A percentile compares a stretch with the other conserved stretches of the same genome.
Conservation (phyloP, 139 green algal species). For the Chlorella sorokiniana region DNA sequence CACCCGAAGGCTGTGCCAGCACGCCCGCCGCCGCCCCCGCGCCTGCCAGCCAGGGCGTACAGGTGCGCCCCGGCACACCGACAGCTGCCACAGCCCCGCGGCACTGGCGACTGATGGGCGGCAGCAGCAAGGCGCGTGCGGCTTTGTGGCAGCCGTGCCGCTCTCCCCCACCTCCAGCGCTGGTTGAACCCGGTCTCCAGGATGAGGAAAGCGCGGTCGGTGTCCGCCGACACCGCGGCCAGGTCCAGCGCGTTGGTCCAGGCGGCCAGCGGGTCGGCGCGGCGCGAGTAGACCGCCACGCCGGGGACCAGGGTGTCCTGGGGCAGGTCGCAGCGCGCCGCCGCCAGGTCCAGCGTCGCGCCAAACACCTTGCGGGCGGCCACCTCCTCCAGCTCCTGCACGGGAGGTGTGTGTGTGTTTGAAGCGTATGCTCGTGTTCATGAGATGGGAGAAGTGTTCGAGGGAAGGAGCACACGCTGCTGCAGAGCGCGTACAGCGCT, state of each 20-base stretch:
- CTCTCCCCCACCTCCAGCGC: conserved; percentile 63
- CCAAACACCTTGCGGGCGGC: conserved; percentile 69
- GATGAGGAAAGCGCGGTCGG: conserved; percentile 83
- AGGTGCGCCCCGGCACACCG: background rate
- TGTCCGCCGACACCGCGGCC: conserved; percentile 76
- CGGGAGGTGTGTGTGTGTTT: background rate
- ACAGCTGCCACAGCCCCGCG: too few relatives aligned
- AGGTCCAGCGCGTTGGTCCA: conserved; percentile 97
- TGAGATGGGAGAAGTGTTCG: too few relatives aligned
- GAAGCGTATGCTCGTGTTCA: background rate
- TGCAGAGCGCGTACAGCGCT: too few relatives aligned
- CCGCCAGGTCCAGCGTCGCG: conserved; percentile 46
- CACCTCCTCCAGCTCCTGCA: conserved; percentile 46
- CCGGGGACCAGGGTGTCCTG: conserved; percentile 45
- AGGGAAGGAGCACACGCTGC: too few relatives aligned
- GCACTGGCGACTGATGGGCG: too few relatives aligned
- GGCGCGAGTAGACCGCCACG: conserved; percentile 91
- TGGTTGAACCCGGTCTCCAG: conserved; percentile 95
- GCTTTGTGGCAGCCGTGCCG: background rate
- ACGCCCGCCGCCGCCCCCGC: too few relatives aligned
- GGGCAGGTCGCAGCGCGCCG: background rate
- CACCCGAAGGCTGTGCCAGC: background rate
- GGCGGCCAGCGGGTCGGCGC: conserved; percentile 86
- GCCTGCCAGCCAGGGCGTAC: too few relatives aligned
- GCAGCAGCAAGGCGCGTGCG: too few relatives aligned